These are phyloP conservation scores for Apiotrichum veenhuisii DNA, from an alignment of 1,284 basidiomycete species.

Conservation along the genomic window DNA sequence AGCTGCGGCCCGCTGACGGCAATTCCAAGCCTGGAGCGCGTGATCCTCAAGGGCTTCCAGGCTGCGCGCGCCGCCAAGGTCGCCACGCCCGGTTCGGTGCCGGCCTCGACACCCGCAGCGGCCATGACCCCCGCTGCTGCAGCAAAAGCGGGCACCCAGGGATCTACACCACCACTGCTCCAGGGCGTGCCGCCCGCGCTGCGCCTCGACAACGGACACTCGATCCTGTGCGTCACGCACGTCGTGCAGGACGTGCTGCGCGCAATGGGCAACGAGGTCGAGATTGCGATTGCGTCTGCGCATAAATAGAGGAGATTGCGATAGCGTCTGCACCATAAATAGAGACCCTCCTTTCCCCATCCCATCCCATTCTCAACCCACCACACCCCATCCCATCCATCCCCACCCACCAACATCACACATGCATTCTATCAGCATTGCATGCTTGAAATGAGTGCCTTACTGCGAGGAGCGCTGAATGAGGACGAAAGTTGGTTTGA, in stretches of 20 bases:
- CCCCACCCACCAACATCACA: too few relatives aligned
- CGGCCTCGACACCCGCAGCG: constrained; percentile 1
- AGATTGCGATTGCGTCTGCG: constrained; percentile 11
- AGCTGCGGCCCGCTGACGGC: constrained; percentile 27
- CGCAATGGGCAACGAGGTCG: constrained; percentile 16
- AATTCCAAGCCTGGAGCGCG: constrained; percentile 20
- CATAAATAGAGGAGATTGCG: constrained; percentile 6
- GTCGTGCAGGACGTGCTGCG: constrained; percentile 19
- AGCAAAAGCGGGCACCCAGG: background rate
- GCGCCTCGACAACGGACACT: constrained; percentile 11
- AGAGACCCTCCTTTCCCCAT: too few relatives aligned
- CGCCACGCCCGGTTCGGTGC: constrained; percentile 5
- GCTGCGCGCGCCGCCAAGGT: constrained; percentile 13
- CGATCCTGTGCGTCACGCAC: constrained; percentile 9
- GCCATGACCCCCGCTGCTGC: constrained; percentile 2
- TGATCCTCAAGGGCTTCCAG: constrained; percentile 22
- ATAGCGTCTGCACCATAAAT: too few relatives aligned
- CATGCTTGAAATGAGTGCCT: too few relatives aligned
- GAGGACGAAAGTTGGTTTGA: too few relatives aligned
- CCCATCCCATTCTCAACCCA: too few relatives aligned
- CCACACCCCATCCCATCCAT: too few relatives aligned
- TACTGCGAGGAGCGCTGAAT: too few relatives aligned
- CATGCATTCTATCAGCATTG: constrained; percentile 7
- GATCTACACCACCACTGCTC: background rate
- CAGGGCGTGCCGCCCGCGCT: constrained; percentile 10